Evolutionary conservation across 495 filamentous ascomycete genomes (phyloP), one percentile per base, ranked within the genome.

Genomic region (Neurospora sp.): DNA sequence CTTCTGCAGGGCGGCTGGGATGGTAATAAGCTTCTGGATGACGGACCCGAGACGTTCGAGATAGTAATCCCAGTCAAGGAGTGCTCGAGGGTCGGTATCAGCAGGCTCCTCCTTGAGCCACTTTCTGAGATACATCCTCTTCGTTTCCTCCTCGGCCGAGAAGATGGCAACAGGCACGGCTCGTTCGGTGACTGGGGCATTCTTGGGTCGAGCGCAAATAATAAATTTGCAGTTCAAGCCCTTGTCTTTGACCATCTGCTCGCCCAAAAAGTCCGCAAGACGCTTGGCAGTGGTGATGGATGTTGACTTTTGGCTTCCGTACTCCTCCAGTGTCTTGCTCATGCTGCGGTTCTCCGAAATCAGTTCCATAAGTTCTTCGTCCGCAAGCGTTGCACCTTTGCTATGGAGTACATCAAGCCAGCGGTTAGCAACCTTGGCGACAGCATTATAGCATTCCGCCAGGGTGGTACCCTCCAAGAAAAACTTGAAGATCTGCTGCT

Each of bases 221-320:
- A 99, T 97, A 81, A 97, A 99, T 81, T 98, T 98, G 90, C 96
- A 99, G 81, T 98, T 98, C 75, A 99, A 82, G 18, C 96, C 96
- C 80, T 98, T 98, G 80, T 99, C 96, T 77, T 99, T 99, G 75
- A 97, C 88, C 96, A 99, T 99, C 78, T 97, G 94, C 80, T 97
- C 94, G 16, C 96, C 96, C 69, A 99, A 81, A 79, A 99, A 99
- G 77, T 98, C 96, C 38, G 96, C 96, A 20, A 99, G 82, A 68
- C 96, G 93, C 77, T 90, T 94, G n/a, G 96, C 96, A 0, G 96
- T 99, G 1, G 96, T 99, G 80, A 99, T 99, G 3, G 96, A 97
- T 8, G 96, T 98, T 0, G 94, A 97, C 80, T 99, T 99, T 76
- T 98, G 96, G 7, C 84, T 84, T 38, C 94, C 96, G 78, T 99